Base-by-base conservation (phyloP, 2,329 filamentous ascomycete genomes). In the Periconia sp. region DNA sequence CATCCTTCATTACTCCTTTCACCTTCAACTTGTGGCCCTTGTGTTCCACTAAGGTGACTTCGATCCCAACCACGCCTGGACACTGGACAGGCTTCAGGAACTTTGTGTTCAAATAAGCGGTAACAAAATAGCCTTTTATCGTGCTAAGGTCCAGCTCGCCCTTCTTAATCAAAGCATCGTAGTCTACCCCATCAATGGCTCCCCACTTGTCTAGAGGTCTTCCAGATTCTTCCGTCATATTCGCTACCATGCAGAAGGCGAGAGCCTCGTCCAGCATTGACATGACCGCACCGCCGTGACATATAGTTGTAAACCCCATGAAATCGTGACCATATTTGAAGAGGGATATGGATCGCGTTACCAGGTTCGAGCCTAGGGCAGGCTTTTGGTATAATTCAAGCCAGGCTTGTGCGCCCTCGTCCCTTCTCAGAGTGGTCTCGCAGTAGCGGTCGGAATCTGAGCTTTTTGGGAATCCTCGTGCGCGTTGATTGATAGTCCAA, bases 251-350 rank as follows among this genome's bases (percentile, higher is more conserved):
- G 26, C 50, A 45, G 13, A 36, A 50, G 3, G 32, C 48, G 10
- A 63, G 46, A 36, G 78, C 80, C 71, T 90, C 87, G 66, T 88
- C 82, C 36, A 90, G 65, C 10, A 88, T 66, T 1, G 83, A 88
- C 11, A 84, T 84, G 19, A 86, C 73, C 3, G 79, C 74, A 11
- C 87, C 87, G 36, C 87, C 87, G 66, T 92, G 87, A 37, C 82
- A 81, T 19, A 86, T 77, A 13, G 79, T 78, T 2, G 86, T 86
- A 81, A 85, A 90, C 7, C 88, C 86, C 22, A 77, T 74, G 10
- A 85, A 63, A 1, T 52, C 54, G 2, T 30, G 33, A 3, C 51
- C 58, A 34, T 46, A 63, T 37, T 56, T 54, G 26, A 37, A 46
- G 3, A 65, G 52, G 15, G 54, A 51, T 7, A 60, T 36, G 0